Evolutionary conservation across 257 asterid genomes (phyloP).

Genomic region (Solanum pennellii): DNA sequence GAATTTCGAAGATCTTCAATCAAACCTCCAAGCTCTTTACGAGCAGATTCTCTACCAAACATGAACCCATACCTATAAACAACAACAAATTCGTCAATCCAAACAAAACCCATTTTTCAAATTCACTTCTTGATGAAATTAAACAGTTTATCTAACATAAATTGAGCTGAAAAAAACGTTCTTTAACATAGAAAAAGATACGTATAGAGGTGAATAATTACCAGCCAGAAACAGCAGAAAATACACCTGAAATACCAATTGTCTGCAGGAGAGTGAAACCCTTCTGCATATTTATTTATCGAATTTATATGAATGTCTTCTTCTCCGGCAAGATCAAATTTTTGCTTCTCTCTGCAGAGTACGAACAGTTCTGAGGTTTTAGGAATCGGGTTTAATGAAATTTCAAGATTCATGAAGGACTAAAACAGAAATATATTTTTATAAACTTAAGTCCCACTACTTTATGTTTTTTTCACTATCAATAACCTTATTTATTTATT

Average conservation of each 20-base stretch:
- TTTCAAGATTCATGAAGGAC: not conserved
- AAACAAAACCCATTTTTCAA: not conserved
- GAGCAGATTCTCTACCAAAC: slow-evolving; percentile 86
- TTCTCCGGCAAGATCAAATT: not conserved
- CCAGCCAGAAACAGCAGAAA: slow-evolving; percentile 89
- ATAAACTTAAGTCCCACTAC: not conserved
- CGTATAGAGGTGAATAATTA: slow-evolving; percentile 8
- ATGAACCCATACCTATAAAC: slow-evolving; percentile 74
- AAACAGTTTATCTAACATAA: not conserved
- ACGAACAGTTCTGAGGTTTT: not conserved
- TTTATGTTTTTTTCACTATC: not conserved
- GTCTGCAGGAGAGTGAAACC: slow-evolving; percentile 67
- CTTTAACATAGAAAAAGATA: not conserved
- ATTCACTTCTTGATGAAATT: not conserved
- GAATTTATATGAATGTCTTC: not conserved
- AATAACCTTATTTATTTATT: not conserved
- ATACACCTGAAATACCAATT: slow-evolving; percentile 65
- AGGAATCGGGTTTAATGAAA: not conserved
- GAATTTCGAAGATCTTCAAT: slow-evolving; percentile 62
- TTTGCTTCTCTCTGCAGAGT: not conserved
- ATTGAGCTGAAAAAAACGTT: not conserved
- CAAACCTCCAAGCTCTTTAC: slow-evolving; percentile 67
- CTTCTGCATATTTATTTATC: slow-evolving; percentile 28
- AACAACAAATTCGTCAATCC: not conserved
- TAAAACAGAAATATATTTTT: not conserved